Conservation (phyloP, 2,329 filamentous ascomycete genomes). For the Fusarium protoensiforme region DNA sequence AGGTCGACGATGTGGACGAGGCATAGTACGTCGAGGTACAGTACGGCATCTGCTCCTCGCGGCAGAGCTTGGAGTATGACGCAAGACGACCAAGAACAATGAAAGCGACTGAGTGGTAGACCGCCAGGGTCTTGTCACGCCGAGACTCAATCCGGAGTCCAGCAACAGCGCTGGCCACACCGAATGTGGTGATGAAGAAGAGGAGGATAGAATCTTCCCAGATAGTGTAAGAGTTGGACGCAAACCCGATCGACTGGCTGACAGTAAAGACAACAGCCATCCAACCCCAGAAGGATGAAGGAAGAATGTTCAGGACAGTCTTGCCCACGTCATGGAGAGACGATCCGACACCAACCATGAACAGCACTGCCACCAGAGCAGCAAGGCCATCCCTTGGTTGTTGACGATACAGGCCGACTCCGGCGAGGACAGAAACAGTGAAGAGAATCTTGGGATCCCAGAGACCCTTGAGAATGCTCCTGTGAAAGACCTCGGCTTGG, state of each 20-base stretch:
- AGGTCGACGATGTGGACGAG: constrained; percentile 90
- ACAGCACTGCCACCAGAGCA: constrained; percentile 51
- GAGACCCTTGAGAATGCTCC: constrained; percentile 49
- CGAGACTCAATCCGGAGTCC: constrained; percentile 78
- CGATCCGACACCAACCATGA: constrained; percentile 55
- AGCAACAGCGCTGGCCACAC: constrained; percentile 76
- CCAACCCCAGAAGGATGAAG: constrained; percentile 89
- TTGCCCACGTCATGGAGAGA: constrained; percentile 58
- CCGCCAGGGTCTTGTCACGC: constrained; percentile 77
- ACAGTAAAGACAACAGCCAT: constrained; percentile 82
- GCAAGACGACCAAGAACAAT: constrained; percentile 81
- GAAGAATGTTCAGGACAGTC: constrained; percentile 66
- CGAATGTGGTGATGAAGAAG: constrained; percentile 92
- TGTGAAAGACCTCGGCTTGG: constrained; percentile 51
- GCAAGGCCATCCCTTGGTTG: constrained; percentile 50
- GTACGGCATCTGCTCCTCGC: constrained; percentile 98
- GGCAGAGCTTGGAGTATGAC: constrained; percentile 90
- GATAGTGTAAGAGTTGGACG: constrained; percentile 97
- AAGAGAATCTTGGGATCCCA: constrained; percentile 50
- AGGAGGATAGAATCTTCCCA: constrained; percentile 97
- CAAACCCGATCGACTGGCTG: constrained; percentile 93
- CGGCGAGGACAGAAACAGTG: constrained; percentile 43
- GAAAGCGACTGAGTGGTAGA: constrained; percentile 89
- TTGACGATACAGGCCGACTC: constrained; percentile 46
- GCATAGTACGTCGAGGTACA: constrained; percentile 97